phyloP scores from a whole-genome alignment of 2,329 filamentous ascomycete species.

The Sclerotinia trifoliorum region DNA sequence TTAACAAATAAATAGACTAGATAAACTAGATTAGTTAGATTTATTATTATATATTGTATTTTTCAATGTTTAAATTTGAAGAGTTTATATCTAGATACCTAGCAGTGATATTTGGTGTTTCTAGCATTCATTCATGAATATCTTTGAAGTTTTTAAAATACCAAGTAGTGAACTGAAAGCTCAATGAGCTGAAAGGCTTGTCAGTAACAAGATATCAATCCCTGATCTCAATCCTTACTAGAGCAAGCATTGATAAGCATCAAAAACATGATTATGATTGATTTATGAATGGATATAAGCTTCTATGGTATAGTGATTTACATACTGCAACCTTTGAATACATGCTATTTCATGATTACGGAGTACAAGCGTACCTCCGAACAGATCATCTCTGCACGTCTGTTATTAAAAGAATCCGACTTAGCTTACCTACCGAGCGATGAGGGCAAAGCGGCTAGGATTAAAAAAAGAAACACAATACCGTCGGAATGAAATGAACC shows the following conservation, averaged over 20 bases:
- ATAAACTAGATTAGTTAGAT: no score
- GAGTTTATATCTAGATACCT: neutral
- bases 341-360: no score
- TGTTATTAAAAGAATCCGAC: slow-evolving; percentile 2
- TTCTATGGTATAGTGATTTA: neutral
- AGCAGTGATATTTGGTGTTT: neutral
- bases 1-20: no score
- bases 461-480: neutral
- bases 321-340: neutral
- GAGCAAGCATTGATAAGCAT: neutral
- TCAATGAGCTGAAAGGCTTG: neutral
- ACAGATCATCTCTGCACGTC: neutral
- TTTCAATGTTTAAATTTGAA: neutral
- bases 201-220: neutral
- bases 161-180: neutral
- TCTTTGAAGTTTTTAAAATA: neutral
- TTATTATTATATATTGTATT: neutral
- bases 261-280: neutral
- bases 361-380: no score
- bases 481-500: neutral
- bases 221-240: neutral
- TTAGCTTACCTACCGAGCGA: neutral
- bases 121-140: neutral
- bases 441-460: slow-evolving; percentile 1
- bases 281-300: neutral